Conservation (phyloP, 495 filamentous ascomycete genomes). For the Ramalina intermedia region DNA sequence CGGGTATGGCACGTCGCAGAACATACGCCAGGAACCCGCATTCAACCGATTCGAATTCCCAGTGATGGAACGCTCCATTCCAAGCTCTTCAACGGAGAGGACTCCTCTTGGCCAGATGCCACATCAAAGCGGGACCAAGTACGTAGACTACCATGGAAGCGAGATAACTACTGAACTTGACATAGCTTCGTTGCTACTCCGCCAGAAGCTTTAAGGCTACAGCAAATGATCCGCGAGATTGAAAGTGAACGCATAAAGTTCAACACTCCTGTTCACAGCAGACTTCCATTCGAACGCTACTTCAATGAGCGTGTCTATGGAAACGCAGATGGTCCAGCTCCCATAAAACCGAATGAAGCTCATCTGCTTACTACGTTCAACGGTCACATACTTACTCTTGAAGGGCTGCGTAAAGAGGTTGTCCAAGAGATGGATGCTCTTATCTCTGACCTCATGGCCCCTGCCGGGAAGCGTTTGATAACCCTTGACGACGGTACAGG, state of each 20-base stretch:
- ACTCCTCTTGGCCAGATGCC: too few species aligned
- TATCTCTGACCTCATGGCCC: neutral
- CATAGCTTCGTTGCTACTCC: slow-evolving; percentile 2
- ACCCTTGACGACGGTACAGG: neutral
- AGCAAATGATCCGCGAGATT: slow-evolving; percentile 3
- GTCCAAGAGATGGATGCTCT: slow-evolving; percentile 4
- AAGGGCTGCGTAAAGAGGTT: neutral
- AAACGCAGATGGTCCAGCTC: neutral
- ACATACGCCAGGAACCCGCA: too few species aligned
- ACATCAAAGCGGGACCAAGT: too few species aligned
- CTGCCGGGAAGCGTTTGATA: slow-evolving; percentile 3
- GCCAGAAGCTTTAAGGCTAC: slow-evolving; percentile 1
- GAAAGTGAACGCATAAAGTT: neutral
- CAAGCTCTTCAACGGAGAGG: too few species aligned
- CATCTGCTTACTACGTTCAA: slow-evolving; percentile 2
- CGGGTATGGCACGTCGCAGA: too few species aligned
- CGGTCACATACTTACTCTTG: neutral
- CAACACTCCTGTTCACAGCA: too few species aligned
- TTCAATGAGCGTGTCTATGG: slow-evolving; percentile 7
- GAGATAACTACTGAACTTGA: too few species aligned
- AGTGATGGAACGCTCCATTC: too few species aligned
- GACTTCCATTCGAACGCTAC: neutral
- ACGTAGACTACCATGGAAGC: too few species aligned
- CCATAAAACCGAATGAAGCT: neutral
- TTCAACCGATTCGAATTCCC: too few species aligned